phyloP scores from a whole-genome alignment of 2,329 filamentous ascomycete species.

The Curvularia sp. region DNA sequence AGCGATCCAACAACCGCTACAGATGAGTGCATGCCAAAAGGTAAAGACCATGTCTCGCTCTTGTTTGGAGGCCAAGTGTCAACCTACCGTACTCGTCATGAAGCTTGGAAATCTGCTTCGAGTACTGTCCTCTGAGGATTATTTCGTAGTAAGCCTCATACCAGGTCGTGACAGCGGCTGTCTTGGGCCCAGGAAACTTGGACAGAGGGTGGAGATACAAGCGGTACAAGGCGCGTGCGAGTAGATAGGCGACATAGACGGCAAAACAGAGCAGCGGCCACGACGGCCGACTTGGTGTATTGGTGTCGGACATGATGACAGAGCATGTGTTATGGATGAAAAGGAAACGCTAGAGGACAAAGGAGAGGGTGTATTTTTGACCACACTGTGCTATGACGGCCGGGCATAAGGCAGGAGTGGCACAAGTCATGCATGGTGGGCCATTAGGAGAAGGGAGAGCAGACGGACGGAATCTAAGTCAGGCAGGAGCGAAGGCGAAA shows the following conservation, averaged over 20 bases:
- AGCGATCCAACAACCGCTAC: background rate
- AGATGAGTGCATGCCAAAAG: background rate
- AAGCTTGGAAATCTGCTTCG: conserved; percentile 38
- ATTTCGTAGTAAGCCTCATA: conserved; percentile 50
- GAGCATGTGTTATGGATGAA: conserved; percentile 17
- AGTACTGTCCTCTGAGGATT: conserved; percentile 42
- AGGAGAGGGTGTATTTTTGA: conserved; percentile 11
- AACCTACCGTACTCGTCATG: conserved; percentile 45
- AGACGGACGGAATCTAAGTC: background rate
- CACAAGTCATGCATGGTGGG: background rate
- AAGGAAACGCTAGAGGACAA: background rate
- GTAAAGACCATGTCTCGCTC: background rate
- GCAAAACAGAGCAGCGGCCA: conserved; percentile 20
- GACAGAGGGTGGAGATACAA: conserved; percentile 56
- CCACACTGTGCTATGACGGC: background rate
- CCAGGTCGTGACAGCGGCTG: conserved; percentile 43
- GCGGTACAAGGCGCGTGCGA: conserved; percentile 46
- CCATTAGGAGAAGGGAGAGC: background rate
- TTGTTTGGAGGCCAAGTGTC: background rate
- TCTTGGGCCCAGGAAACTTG: conserved; percentile 54
- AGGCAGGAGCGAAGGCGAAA: conserved; percentile 2
- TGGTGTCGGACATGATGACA: conserved; percentile 22
- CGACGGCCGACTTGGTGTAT: conserved; percentile 16
- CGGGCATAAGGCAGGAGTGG: background rate
- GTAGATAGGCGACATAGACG: conserved; percentile 24